Evolutionary conservation across 805 yeast genomes (phyloP).

Genomic region (Metschnikowia orientalis): DNA sequence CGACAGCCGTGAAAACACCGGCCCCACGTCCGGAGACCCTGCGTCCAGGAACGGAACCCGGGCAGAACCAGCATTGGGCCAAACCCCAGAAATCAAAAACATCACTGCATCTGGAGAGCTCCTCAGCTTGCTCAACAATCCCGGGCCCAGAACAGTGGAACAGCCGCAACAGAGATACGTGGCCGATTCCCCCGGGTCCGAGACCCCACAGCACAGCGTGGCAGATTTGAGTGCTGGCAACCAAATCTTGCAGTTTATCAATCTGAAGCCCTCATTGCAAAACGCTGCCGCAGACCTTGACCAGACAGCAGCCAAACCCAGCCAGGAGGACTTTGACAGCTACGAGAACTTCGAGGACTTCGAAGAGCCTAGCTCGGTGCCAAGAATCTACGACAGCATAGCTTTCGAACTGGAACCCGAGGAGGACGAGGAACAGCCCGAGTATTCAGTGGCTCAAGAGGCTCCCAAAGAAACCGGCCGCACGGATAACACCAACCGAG

Average conservation of each 20-base stretch:
- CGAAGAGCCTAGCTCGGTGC: slow-evolving; percentile 23
- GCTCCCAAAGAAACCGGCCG: not conserved
- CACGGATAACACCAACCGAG: slow-evolving; percentile 6
- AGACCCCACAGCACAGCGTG: slow-evolving; percentile 3
- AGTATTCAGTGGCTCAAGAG: not conserved
- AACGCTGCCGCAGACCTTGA: not conserved
- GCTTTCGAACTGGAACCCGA: slow-evolving; percentile 33
- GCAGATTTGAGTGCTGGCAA: slow-evolving; percentile 19
- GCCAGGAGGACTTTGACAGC: slow-evolving; percentile 25
- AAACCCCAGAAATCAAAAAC: not conserved
- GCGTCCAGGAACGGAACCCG: too few species aligned
- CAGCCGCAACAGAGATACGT: slow-evolving; percentile 8
- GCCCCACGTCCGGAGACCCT: too few species aligned
- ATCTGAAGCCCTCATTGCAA: slow-evolving; percentile 7
- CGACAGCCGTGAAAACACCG: too few species aligned
- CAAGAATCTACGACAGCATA: slow-evolving; percentile 20
- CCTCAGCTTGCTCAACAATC: slow-evolving; percentile 3
- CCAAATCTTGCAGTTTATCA: slow-evolving; percentile 18
- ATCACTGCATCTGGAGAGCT: slow-evolving; percentile 4
- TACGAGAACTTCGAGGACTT: slow-evolving; percentile 33
- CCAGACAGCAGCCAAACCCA: not conserved
- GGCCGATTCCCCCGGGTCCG: not conserved
- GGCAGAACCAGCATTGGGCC: too few species aligned
- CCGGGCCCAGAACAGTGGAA: not conserved
- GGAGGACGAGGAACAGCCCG: slow-evolving; percentile 26